Base-by-base conservation (phyloP, 306 rosid genomes). In the Fragaria ananassa region DNA sequence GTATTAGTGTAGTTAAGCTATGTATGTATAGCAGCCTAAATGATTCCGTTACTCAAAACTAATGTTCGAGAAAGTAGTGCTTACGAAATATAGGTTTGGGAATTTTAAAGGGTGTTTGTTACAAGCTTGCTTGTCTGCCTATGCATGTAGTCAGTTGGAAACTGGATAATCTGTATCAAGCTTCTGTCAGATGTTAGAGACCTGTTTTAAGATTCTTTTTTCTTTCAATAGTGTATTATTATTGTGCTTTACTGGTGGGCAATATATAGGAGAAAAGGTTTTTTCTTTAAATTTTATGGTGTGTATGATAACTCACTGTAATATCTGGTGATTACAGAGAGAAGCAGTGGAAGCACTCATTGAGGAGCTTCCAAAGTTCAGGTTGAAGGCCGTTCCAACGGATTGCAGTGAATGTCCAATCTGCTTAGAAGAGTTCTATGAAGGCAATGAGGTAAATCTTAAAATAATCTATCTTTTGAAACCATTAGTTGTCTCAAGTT, bases 321-420 rank as follows among this genome's bases (percentile, higher is more conserved):
- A 46, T 68, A 44, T 60, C 72, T 84, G 72, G 76, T 80, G 75
- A 34, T 81, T 81, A 47, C 91, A 95, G 99, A 92, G 96, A 81
- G 99, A 95, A 87, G 99, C 99, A 27, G 99, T 95, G 25, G 99
- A 95, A 88, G 99, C 99, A 76, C 91, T 95, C 76, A 92, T 95
- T 86, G 97, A 95, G 92, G 99, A 95, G 81, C 98, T 95, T 69
- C 99, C 99, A 1, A 92, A 95, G 87, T 95, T 95, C 86, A 85
- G 88, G 83, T 83, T 95, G 72, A 95, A 95, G 90, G 96, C 99
- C 76, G 99, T 95, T 84, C 98, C 98, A 62, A 92, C 98, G 10
- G 99, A 95, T 83, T 95, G 99, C 86, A 89, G 96, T 60, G 99
- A 95, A 83, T 95, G 99, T 76, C 99, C 98, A 72, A 91, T 95